Evolutionary conservation across 2,329 filamentous ascomycete genomes (phyloP).

Genomic region (Pezicula rhizophila): DNA sequence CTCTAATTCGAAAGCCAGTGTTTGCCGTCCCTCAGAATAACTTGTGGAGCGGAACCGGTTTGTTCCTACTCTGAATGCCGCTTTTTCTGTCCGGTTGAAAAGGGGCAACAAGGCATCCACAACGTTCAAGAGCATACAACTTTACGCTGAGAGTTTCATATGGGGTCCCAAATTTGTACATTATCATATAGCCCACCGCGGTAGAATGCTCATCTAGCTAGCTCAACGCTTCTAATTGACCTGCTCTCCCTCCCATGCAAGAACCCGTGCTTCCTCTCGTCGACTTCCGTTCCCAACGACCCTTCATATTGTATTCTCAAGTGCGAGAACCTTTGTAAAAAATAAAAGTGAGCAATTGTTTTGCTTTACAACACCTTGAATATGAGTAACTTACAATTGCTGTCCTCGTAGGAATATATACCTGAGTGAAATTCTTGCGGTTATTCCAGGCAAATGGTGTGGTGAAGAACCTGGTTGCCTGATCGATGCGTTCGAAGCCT

Average conservation of each 20-base stretch:
- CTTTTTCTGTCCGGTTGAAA: no score
- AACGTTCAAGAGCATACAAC: no score
- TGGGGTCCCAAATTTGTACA: no score
- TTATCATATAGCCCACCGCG: background rate
- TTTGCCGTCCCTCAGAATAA: no score
- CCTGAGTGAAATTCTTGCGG: constrained; percentile 82
- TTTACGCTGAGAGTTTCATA: no score
- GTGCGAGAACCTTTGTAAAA: constrained; percentile 26
- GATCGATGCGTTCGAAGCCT: constrained; percentile 70
- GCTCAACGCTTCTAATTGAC: background rate
- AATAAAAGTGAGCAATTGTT: constrained; percentile 8
- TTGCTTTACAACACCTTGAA: background rate
- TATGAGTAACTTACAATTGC: constrained; percentile 60
- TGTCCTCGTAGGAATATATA: constrained; percentile 81
- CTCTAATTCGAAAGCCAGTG: no score
- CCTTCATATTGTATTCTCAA: constrained; percentile 28
- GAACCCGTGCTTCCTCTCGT: background rate
- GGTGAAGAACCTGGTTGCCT: constrained; percentile 84
- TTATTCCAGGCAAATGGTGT: constrained; percentile 87
- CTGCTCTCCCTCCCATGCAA: no score
- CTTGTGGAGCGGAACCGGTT: background rate
- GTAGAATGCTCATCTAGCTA: background rate
- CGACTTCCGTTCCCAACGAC: background rate
- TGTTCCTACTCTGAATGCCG: background rate
- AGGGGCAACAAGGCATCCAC: no score